Evolutionary conservation across 257 asterid genomes (phyloP).

Genomic region (Pogostemon cablin): DNA sequence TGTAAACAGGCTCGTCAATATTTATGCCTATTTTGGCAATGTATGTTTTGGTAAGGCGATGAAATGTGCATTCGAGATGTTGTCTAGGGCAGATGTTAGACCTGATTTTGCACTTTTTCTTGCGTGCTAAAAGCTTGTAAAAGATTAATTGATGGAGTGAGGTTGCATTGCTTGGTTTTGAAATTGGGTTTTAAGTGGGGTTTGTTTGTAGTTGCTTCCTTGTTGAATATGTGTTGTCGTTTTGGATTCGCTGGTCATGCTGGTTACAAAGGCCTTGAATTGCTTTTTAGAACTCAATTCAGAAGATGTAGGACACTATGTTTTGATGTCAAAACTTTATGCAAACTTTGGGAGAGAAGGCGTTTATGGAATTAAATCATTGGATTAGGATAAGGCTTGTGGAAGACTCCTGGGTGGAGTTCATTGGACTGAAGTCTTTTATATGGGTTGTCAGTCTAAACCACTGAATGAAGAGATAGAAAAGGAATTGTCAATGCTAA

Average conservation of each 20-base stretch:
- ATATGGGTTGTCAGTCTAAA: constrained; percentile 61
- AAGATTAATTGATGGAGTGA: constrained; percentile 54
- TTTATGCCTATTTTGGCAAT: constrained; percentile 66
- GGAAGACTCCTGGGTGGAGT: constrained; percentile 78
- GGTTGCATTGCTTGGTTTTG: constrained; percentile 68
- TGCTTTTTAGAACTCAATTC: constrained; percentile 51
- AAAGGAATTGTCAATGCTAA: constrained; percentile 49
- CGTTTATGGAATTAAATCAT: constrained; percentile 65
- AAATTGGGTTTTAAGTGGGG: constrained; percentile 77
- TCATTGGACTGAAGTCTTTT: constrained; percentile 58
- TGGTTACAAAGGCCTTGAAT: constrained; percentile 58
- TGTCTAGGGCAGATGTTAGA: constrained; percentile 51
- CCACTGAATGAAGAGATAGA: constrained; percentile 58
- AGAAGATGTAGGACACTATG: constrained; percentile 67
- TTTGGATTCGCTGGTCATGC: constrained; percentile 56
- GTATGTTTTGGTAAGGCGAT: constrained; percentile 54
- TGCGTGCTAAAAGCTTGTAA: constrained; percentile 70
- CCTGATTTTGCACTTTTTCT: constrained; percentile 82
- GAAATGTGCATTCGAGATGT: constrained; percentile 59
- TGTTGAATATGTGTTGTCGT: constrained; percentile 82
- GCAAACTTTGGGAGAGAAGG: constrained; percentile 69
- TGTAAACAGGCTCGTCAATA: constrained; percentile 65
- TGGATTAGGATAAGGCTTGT: constrained; percentile 60
- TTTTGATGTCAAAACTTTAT: constrained; percentile 70
- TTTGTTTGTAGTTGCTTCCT: constrained; percentile 76